Base-by-base conservation (phyloP, 1,139 yeast species). In the Saccharomycopsis crataegensis region DNA sequence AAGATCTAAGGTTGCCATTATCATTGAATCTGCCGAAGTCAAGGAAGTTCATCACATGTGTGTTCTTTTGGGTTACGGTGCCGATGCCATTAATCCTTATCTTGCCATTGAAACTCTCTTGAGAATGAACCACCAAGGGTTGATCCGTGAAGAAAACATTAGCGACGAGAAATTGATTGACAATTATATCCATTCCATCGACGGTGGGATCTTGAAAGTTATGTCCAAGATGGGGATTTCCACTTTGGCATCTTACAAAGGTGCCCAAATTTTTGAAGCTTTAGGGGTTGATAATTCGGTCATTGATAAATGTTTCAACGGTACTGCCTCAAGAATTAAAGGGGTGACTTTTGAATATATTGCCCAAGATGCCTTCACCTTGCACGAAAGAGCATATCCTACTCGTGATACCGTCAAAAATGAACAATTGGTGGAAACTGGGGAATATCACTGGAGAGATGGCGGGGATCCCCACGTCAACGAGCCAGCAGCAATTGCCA, bases 221-320 rank as follows among this genome's bases (percentile, higher is more conserved):
- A 93, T 93, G 99, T 88, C 97, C 48, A 93, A 93, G 77, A 93
- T 93, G 98, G 99, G 99, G 77, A 93, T 93, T 64, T 91, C 98
- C 43, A 93, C 99, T 40, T 77, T 93, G 68, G 96, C 97, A 31
- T 88, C 96, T 28, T 93, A 93, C 73, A 93, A 93, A 72, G 99
- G 98, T 70, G 99, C 99, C 28, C 99, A 93, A 73, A 93, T 93
- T 65, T 93, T 93, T 68, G 99, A 93, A 72, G 96, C 96, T 54
- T 77, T 93, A 60, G 99, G 99, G 71, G 82, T 93, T 59, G 98
- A 93, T 69, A 90, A 90, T 70, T 82, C 96, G 28, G 98, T 93
- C 51, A 88, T 91, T 63, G 98, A 93, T 74, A 78, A 91, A 65
- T 91, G 98, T 72, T 93, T 93, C 70, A 88, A 95, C 44, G 98